phyloP scores from a whole-genome alignment of 331 rosid genomes.

The Phaseolus coccineus region DNA sequence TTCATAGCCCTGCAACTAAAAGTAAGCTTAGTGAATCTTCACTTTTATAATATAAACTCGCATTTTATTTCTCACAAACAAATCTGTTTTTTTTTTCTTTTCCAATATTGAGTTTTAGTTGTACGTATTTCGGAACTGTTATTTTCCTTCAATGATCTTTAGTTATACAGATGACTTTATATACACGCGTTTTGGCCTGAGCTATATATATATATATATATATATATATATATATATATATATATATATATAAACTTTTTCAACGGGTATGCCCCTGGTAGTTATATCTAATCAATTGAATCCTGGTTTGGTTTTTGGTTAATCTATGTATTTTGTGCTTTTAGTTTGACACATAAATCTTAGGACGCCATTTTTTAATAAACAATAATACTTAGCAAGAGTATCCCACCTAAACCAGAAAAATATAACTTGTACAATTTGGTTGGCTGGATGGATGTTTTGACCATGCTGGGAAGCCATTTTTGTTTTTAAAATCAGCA shows the following conservation, averaged over 20 bases:
- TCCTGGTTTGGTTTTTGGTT: background rate
- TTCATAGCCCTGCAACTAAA: conserved; percentile 46
- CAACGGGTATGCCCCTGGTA: background rate
- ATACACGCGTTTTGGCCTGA: background rate
- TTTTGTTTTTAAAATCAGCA: background rate
- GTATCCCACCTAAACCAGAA: too few relatives aligned
- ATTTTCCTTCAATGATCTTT: conserved; percentile 18
- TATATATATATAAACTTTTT: too few relatives aligned
- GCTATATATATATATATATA: too few relatives aligned
- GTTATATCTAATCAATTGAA: background rate
- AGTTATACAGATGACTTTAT: conserved; percentile 16
- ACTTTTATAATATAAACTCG: conserved; percentile 33
- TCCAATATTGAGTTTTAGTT: background rate
- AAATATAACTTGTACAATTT: background rate
- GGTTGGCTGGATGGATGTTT: background rate
- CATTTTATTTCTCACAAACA: conserved; percentile 24
- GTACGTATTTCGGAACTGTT: background rate
- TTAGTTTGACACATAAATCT: background rate
- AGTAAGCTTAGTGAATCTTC: conserved; percentile 47
- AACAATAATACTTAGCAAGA: too few relatives aligned
- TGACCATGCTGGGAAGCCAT: background rate
- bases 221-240: too few relatives aligned
- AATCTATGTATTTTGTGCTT: background rate
- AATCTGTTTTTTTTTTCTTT: background rate
- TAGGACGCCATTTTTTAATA: background rate